Conservation (phyloP, 805 yeast species). For the Saccharomycopsis sp. region DNA sequence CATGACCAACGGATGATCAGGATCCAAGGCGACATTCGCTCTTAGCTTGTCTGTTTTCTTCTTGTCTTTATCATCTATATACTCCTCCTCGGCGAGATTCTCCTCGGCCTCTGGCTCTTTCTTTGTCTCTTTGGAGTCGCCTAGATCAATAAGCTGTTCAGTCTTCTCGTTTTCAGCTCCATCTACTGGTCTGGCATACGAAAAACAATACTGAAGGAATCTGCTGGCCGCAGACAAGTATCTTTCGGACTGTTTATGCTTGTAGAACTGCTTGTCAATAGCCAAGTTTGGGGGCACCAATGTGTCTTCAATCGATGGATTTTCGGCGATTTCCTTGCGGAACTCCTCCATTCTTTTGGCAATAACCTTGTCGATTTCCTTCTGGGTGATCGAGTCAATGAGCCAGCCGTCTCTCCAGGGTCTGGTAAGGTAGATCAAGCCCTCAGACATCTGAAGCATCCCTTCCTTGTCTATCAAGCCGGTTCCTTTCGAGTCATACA, state of each 20-base stretch:
- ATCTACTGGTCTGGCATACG: constrained; percentile 68
- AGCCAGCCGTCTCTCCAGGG: constrained; percentile 75
- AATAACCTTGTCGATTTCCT: constrained; percentile 56
- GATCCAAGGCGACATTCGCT: constrained; percentile 80
- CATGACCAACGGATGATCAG: constrained; percentile 65
- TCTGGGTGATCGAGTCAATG: constrained; percentile 59
- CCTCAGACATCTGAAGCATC: constrained; percentile 81
- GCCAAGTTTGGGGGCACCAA: constrained; percentile 52
- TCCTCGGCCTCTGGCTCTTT: constrained; percentile 30
- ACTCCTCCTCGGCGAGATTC: constrained; percentile 37
- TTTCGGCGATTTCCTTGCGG: constrained; percentile 29
- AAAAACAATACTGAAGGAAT: constrained; percentile 82
- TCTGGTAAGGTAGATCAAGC: constrained; percentile 68
- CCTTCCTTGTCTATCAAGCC: constrained; percentile 71
- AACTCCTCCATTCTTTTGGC: constrained; percentile 53
- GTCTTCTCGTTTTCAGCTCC: constrained; percentile 4
- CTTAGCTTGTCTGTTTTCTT: constrained; percentile 32
- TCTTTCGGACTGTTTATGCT: constrained; percentile 63
- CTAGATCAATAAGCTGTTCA: not conserved
- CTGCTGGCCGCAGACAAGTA: constrained; percentile 82
- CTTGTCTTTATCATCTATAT: constrained; percentile 24
- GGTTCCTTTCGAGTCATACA: constrained; percentile 56
- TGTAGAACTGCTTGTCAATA: constrained; percentile 57
- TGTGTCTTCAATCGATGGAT: constrained; percentile 32
- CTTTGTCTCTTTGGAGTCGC: not conserved